phyloP scores from a whole-genome alignment of 805 yeast genomes.

The Lipomyces yamanashiensis region DNA sequence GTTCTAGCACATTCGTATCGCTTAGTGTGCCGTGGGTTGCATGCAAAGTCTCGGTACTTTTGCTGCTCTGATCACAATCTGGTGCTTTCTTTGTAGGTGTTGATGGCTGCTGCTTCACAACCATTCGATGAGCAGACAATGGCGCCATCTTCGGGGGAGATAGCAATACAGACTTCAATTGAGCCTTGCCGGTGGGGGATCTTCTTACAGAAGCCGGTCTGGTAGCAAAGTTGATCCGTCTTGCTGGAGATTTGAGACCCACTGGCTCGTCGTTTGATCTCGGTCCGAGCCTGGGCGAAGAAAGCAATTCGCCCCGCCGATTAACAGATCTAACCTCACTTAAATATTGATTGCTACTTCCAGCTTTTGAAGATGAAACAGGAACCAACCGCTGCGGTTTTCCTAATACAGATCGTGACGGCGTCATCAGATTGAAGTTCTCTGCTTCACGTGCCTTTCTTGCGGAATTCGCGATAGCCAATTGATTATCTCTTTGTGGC shows the following conservation, averaged over 20 bases:
- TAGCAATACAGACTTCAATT: background rate
- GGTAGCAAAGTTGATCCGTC: conserved; percentile 12
- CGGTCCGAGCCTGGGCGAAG: conserved; percentile 5
- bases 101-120: background rate
- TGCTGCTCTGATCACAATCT: background rate
- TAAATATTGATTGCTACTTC: background rate
- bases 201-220: conserved; percentile 6
- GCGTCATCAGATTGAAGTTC: conserved; percentile 11
- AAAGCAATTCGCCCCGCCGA: background rate
- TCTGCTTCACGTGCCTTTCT: conserved; percentile 10
- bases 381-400: conserved; percentile 27
- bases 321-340: background rate
- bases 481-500: conserved; percentile 25
- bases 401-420: conserved; percentile 25
- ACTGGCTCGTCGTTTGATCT: background rate
- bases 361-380: background rate
- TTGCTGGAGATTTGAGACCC: conserved; percentile 33
- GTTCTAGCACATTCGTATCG: too few species aligned
- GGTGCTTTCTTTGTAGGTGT: background rate
- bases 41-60: too few species aligned
- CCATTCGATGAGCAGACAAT: conserved; percentile 3
- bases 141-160: conserved; percentile 27
- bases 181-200: background rate
- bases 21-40: too few species aligned
- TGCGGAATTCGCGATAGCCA: conserved; percentile 25